Conservation (phyloP, 768 basidiomycete genomes). For the Russula lepida region DNA sequence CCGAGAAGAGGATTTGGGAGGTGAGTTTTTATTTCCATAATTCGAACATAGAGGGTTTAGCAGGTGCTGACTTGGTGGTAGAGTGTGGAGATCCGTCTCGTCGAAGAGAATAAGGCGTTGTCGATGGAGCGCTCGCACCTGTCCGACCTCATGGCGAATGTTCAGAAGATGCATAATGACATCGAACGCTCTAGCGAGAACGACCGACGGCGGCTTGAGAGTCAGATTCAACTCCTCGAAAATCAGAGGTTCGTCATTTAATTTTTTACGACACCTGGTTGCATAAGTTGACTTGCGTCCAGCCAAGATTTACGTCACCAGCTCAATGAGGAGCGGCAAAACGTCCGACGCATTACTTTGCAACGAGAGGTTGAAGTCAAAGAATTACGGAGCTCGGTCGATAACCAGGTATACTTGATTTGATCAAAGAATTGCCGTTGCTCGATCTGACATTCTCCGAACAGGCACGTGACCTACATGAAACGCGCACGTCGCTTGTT, state of each 20-base stretch:
- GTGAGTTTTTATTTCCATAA: slow-evolving; percentile 33
- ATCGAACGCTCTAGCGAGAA: slow-evolving; percentile 77
- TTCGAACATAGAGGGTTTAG: neutral
- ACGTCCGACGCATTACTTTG: slow-evolving; percentile 58
- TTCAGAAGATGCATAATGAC: slow-evolving; percentile 87
- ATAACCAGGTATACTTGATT: slow-evolving; percentile 49
- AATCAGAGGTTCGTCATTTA: slow-evolving; percentile 54
- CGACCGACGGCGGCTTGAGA: slow-evolving; percentile 73
- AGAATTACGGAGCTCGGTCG: slow-evolving; percentile 64
- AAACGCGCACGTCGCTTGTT: slow-evolving; percentile 60
- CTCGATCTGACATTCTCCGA: neutral
- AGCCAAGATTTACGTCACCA: slow-evolving; percentile 72
- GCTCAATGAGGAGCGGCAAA: slow-evolving; percentile 66
- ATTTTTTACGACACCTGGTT: neutral
- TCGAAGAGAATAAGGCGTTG: slow-evolving; percentile 77
- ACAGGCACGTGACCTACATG: slow-evolving; percentile 56
- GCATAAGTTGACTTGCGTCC: neutral
- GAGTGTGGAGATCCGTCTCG: slow-evolving; percentile 72
- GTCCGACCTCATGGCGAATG: slow-evolving; percentile 79
- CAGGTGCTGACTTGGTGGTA: slow-evolving; percentile 24
- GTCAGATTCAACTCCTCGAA: slow-evolving; percentile 69
- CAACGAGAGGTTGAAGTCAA: slow-evolving; percentile 77
- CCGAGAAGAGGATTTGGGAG: slow-evolving; percentile 93
- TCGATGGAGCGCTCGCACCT: slow-evolving; percentile 77
- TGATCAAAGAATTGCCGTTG: neutral